phyloP scores from a whole-genome alignment of 1,139 yeast genomes.

The Saccharomyces hybrid region DNA sequence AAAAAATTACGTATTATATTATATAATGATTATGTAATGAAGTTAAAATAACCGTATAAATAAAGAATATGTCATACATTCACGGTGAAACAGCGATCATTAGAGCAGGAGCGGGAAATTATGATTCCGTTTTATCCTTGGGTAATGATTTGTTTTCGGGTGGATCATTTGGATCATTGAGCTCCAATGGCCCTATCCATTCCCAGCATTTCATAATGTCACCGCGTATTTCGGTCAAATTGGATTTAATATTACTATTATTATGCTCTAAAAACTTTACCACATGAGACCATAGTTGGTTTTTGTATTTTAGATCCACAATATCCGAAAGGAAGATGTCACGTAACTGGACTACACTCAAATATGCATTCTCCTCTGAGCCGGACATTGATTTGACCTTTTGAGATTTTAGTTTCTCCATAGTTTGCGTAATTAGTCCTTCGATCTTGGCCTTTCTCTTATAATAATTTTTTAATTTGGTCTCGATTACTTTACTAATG shows the following conservation, averaged over 20 bases:
- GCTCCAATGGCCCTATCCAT: constrained; percentile 50
- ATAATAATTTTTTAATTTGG: constrained; percentile 34
- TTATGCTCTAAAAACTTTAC: constrained; percentile 56
- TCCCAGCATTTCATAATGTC: constrained; percentile 88
- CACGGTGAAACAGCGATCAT: neutral
- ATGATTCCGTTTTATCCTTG: neutral
- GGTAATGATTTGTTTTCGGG: neutral
- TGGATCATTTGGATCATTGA: neutral
- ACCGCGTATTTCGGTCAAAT: constrained; percentile 61
- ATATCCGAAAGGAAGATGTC: constrained; percentile 51
- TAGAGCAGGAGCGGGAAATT: neutral
- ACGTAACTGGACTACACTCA: constrained; percentile 72
- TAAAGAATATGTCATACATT: too few species aligned
- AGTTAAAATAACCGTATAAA: too few species aligned
- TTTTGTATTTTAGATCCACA: constrained; percentile 41
- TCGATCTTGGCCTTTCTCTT: constrained; percentile 35
- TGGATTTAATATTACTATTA: constrained; percentile 29
- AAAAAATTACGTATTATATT: neutral
- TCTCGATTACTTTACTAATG: constrained; percentile 29
- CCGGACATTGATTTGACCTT: constrained; percentile 18
- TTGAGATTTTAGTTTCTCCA: constrained; percentile 40
- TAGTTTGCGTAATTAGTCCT: constrained; percentile 34
- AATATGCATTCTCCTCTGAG: constrained; percentile 33
- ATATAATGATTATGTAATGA: neutral
- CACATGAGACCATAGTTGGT: constrained; percentile 56